Evolutionary conservation across 805 yeast species (phyloP), one percentile per base, ranked within the genome.

Genomic region (Yarrowia sp.): DNA sequence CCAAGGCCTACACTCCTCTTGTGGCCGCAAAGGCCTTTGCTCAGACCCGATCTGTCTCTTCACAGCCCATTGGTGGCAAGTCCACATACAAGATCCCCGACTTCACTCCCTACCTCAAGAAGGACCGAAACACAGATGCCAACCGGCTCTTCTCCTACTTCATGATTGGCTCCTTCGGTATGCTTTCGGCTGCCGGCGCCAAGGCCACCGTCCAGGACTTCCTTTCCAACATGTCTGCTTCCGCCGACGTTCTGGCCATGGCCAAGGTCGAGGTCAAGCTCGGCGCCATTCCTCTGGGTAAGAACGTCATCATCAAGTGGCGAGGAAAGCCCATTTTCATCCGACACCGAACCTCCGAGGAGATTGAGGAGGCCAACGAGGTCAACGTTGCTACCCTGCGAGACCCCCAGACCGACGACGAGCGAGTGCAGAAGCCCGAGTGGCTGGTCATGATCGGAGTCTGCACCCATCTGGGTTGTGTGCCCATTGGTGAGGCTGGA

Each of bases 401-500:
- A 83, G 99, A 95, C 80, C 99, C 99, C 74, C 91, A 95, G 85
- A 81, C 84, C 63, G 99, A 95, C 80, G 79, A 90, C 72, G 96
- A 92, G 78, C 92, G 99, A 85, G 98, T 91, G 73, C 84, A 91
- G 83, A 90, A 89, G 81, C 98, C 99, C 73, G 95, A 94, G 83
- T 95, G 99, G 99, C 87, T 95, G 79, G 86, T 95, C 80, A 95
- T 95, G 99, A 82, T 95, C 83, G 99, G 99, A 84, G 94, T 95
- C 80, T 95, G 99, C 86, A 95, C 99, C 74, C 99, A 95, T 81
- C 88, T 95, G 85, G 99, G 99, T 81, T 95, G 99, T 89, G 99
- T 95, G 71, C 99, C 99, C 74, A 95, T 95, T 77, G 99, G 99
- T 80, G 98, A 95, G 84, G 89, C 98, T 73, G 99, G 99, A 83